Percentiles rank a stretch among this genome's conserved stretches.
These are phyloP conservation scores for Ganoderma meredithae DNA, from an alignment of 1,284 basidiomycete genomes.

Conservation along the genomic window DNA sequence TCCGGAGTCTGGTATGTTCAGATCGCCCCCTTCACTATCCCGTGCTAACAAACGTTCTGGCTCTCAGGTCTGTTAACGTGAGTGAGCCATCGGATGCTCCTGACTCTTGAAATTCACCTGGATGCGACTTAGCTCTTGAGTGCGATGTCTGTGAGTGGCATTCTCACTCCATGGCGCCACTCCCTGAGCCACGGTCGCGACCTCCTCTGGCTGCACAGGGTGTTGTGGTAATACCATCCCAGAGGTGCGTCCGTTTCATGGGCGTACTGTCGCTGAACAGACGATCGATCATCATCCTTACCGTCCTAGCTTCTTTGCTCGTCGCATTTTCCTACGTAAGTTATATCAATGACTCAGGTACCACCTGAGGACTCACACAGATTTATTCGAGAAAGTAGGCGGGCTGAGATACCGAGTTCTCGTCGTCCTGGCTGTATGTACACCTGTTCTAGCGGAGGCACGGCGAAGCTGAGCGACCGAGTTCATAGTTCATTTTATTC, in stretches of 20 bases:
- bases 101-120: neutral
- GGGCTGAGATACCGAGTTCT: neutral
- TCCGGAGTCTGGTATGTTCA: neutral
- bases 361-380: neutral
- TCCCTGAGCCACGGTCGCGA: neutral
- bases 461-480: neutral
- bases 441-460: neutral
- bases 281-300: neutral
- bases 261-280: neutral
- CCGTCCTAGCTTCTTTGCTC: slow-evolving; percentile 19
- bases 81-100: no score
- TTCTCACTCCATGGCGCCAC: neutral
- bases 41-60: neutral
- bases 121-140: neutral
- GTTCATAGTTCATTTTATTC: neutral
- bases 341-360: neutral
- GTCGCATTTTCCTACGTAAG: slow-evolving; percentile 19
- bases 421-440: neutral
- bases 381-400: neutral
- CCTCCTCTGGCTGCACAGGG: neutral
- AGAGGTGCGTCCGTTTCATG: neutral
- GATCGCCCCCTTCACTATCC: neutral
- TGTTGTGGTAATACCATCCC: neutral
- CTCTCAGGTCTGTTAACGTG: neutral
- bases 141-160: neutral